phyloP scores from a whole-genome alignment of 176 grass and related monocot species.

The Oryza rufipogon region DNA sequence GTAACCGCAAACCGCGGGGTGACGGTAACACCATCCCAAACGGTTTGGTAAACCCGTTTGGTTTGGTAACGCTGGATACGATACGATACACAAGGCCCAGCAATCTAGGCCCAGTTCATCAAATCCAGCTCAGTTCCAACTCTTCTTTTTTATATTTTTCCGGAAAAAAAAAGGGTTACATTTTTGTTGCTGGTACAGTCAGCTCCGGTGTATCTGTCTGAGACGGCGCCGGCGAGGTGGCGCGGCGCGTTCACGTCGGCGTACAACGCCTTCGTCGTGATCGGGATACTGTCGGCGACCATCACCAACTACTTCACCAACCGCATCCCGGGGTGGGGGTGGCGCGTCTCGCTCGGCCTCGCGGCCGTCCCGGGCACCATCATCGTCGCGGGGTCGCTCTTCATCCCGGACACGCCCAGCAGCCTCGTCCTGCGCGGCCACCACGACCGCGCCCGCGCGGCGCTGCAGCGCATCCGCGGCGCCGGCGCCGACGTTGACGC shows the following conservation, averaged over 20 bases:
- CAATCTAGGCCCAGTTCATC: no score
- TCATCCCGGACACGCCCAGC: constrained; percentile 63
- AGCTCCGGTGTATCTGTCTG: constrained; percentile 71
- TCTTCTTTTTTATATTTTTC: no score
- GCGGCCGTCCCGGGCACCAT: constrained; percentile 47
- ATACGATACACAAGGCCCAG: no score
- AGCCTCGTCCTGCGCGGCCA: constrained; percentile 64
- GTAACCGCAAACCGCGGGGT: no score
- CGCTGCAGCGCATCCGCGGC: constrained; percentile 52
- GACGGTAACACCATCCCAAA: no score
- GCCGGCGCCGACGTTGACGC: constrained; percentile 35
- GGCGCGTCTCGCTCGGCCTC: constrained; percentile 76
- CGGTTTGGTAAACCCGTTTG: no score
- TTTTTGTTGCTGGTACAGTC: constrained; percentile 11
- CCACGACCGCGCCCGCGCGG: constrained; percentile 34
- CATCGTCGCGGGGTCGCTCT: constrained; percentile 43
- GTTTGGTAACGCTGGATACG: no score
- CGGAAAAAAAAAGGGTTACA: no score
- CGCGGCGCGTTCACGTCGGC: constrained; percentile 75
- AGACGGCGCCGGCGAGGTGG: constrained; percentile 66
- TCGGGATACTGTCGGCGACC: constrained; percentile 62
- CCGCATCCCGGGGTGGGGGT: constrained; percentile 58
- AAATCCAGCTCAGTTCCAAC: no score
- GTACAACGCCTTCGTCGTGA: constrained; percentile 59
- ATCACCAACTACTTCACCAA: constrained; percentile 60